Conservation (phyloP, 169 alveolate species). For the Theileria sp. region DNA sequence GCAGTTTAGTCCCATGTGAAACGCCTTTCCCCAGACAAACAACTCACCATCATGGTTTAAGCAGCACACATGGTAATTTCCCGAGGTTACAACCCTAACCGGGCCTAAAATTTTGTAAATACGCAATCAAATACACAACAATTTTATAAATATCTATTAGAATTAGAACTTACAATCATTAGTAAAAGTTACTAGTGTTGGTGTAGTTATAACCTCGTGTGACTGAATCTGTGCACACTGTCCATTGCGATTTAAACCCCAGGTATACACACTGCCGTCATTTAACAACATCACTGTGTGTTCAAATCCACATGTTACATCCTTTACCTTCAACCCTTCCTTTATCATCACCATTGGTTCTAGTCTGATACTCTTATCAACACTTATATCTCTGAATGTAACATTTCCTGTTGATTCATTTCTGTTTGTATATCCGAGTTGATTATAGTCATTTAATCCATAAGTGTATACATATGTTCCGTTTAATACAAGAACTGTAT, state of each 20-base stretch:
- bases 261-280: conserved; percentile 49
- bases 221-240: conserved; percentile 48
- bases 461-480: conserved; percentile 28
- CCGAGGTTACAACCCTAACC: conserved; percentile 31
- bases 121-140: neutral
- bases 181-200: conserved; percentile 47
- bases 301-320: conserved; percentile 43
- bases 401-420: neutral
- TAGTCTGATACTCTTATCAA: conserved; percentile 2
- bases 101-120: conserved; percentile 16
- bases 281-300: conserved; percentile 52
- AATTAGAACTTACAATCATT: conserved; percentile 5
- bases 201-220: conserved; percentile 5
- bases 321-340: conserved; percentile 21
- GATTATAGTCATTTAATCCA: conserved; percentile 34
- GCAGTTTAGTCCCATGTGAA: conserved; percentile 27
- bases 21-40: conserved; percentile 56
- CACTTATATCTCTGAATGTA: neutral
- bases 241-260: conserved; percentile 59
- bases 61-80: conserved; percentile 41
- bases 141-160: neutral
- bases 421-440: conserved; percentile 10
- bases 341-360: conserved; percentile 30
- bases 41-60: conserved; percentile 30
- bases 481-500: conserved; percentile 41